Base-by-base conservation (phyloP, 306 rosid genomes). In the Lupinus albus region DNA sequence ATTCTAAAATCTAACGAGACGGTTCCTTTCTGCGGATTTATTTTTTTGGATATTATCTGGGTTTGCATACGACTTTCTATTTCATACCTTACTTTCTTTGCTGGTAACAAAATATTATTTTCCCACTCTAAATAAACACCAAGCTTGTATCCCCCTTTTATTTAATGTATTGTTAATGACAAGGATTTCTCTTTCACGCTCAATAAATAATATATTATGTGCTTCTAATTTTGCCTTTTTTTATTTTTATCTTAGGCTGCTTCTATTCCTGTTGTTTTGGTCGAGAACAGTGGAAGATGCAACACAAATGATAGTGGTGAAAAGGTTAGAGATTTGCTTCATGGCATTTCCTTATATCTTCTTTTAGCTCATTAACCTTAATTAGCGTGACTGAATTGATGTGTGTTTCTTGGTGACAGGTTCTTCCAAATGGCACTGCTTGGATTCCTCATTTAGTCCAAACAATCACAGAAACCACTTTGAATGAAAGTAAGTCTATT, bases 211-310 rank as follows among this genome's bases (percentile, higher is more conserved):
- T 56, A 25, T 48, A 49, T 48, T 56, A 57, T 52, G 57, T 57
- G 45, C 68, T 73, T 55, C 7, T 46, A n/a, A 18, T 64, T 39
- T 39, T 65, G 7, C 21, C 12, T 41, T 58, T 33, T 17, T 70
- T 1, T 21, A 1, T 21, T 21, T 25, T 65, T 46, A 47, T 70
- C 59, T 15, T 68, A 93, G 99, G 97, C 70, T 60, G 67, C 71
- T 30, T 12, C 71, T 1, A 78, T 90, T 80, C 96, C 97, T 25
- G 88, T 93, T 78, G 97, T 88, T 73, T 86, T 90, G 84, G 91
- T 84, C 36, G 99, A 93, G 83, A 93, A 93, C 87, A 90, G 99
- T 66, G 99, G 88, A 47, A 85, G 94, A 79, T 93, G 99, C 83
- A 85, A 80, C 79, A 90, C 88, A 82, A 90, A 90, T 63, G 97